phyloP scores from a whole-genome alignment of 2,329 filamentous ascomycete species.

The Thielaviopsis euricoi region DNA sequence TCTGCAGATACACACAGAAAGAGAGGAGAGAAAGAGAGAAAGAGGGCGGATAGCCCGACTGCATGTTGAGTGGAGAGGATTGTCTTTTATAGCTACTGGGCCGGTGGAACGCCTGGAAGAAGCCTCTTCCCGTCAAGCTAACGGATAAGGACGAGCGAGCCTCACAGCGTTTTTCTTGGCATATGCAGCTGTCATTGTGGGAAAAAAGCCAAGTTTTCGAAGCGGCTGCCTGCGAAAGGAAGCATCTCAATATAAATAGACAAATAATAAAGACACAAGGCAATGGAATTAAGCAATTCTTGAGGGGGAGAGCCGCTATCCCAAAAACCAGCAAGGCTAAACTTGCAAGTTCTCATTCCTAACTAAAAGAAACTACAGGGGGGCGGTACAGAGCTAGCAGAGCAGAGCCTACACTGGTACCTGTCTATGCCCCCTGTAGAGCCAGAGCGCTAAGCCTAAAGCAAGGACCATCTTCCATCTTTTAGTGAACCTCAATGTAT shows the following conservation, averaged over 20 bases:
- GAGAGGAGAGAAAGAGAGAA: too few relatives aligned
- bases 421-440: neutral
- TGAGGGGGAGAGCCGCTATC: neutral
- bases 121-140: neutral
- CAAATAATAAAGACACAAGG: neutral
- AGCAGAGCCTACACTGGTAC: too few relatives aligned
- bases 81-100: neutral
- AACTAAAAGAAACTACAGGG: too few relatives aligned
- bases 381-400: too few relatives aligned
- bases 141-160: neutral
- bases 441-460: neutral
- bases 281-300: neutral
- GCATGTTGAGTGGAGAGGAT: neutral
- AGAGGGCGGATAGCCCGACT: neutral
- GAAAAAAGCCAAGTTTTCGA: neutral
- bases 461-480: neutral
- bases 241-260: neutral
- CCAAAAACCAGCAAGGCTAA: too few relatives aligned
- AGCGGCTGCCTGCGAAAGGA: neutral
- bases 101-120: neutral
- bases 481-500: neutral
- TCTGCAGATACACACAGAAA: too few relatives aligned
- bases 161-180: neutral
- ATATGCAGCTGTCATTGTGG: neutral
- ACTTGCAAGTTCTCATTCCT: too few relatives aligned